phyloP scores from a whole-genome alignment of 2,329 filamentous ascomycete genomes.

The Seiridium cupressi region DNA sequence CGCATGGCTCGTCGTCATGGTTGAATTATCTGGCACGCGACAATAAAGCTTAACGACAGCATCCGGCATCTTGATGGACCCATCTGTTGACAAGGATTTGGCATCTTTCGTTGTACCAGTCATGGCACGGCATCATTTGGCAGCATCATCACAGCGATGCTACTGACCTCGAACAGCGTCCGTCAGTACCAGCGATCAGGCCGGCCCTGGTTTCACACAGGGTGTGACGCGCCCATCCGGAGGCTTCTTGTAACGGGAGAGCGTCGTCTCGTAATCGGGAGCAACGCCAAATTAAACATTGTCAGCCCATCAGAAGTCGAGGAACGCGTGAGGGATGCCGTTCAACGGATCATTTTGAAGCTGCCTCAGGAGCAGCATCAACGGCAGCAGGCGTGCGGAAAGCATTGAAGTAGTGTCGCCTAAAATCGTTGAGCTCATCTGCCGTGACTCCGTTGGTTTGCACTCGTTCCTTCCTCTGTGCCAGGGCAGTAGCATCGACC shows the following conservation, averaged over 20 bases:
- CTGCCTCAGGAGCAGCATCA: slow-evolving; percentile 9
- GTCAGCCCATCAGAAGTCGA: too few relatives aligned
- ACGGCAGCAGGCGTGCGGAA: slow-evolving; percentile 32
- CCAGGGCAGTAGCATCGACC: slow-evolving; percentile 45
- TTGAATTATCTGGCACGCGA: neutral
- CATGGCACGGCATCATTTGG: too few relatives aligned
- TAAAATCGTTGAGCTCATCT: slow-evolving; percentile 60
- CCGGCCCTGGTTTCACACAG: too few relatives aligned
- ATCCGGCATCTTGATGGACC: too few relatives aligned
- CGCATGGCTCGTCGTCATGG: neutral
- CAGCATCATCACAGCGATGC: too few relatives aligned
- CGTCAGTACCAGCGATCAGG: too few relatives aligned
- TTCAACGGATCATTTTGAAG: neutral
- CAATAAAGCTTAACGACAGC: neutral
- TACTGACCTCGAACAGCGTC: too few relatives aligned
- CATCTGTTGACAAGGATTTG: too few relatives aligned
- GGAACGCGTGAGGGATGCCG: neutral
- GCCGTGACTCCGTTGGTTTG: slow-evolving; percentile 45
- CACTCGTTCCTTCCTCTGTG: slow-evolving; percentile 25
- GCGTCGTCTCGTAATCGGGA: too few relatives aligned
- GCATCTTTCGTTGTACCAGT: too few relatives aligned
- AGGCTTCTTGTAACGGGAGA: too few relatives aligned
- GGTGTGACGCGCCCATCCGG: too few relatives aligned
- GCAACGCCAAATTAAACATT: neutral
- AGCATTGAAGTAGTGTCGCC: slow-evolving; percentile 56